Evolutionary conservation across 2,329 filamentous ascomycete species (phyloP), one percentile per base, ranked within the genome.

Genomic region (Zymoseptoria crescenta): DNA sequence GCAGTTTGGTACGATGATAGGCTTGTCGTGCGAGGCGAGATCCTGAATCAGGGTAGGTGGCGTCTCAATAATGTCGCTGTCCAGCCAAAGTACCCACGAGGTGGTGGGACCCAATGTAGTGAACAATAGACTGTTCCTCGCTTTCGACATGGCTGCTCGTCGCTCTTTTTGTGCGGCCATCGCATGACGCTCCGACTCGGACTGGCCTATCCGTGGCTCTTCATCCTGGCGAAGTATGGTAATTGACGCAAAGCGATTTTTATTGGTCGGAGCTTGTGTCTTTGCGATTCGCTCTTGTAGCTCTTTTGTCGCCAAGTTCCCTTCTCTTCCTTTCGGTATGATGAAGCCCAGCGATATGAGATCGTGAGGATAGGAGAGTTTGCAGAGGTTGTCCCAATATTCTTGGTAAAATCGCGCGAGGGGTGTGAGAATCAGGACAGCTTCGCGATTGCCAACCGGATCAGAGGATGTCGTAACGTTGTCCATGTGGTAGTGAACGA

Each of bases 81-180:
- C 94, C 29, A 99, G 81, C 94, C 94, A 99, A 24, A 99, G 81
- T 35, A 99, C 92, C 94, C 94, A 99, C 0, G 91, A 94, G 0
- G 91, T 96, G 10, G 85, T 83, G 0, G 92, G 92, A 1, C 93
- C 92, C 8, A 99, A 79, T 0, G 93, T 97, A 8, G 94, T 96
- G 77, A 97, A 99, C 28, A 99, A 83, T 8, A 99, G 82, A 56
- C 89, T 95, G 73, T 99, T 99, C 64, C 94, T 87, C 45, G 94
- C 93, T 70, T 90, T 88, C 69, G 91, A 87, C 94, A 99, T 97
- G 61, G 90, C 87, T 49, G 91, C 87, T 41, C 94, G 84, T 10
- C 94, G 86, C 6, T 80, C 81, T 75, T 95, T 96, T 73, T 99
- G 94, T 70, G 95, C 91, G 62, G 86, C 80, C 77, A 96, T 85